Percentiles rank a stretch among this genome's conserved stretches.
Evolutionary conservation across 2,329 filamentous ascomycete genomes (phyloP).

Genomic region (Decorospora gaudefroyi): DNA sequence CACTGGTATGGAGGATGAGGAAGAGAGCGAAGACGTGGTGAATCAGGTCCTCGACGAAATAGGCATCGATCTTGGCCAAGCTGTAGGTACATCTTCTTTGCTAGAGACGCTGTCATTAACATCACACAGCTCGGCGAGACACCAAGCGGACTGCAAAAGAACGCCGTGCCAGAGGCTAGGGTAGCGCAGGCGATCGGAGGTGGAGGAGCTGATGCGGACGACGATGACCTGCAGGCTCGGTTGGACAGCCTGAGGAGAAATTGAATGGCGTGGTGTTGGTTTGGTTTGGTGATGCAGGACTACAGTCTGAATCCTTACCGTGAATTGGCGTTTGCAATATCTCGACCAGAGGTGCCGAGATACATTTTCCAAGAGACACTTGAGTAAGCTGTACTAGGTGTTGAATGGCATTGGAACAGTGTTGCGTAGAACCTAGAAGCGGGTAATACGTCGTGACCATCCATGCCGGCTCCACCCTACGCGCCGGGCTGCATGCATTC

Average conservation of each 20-base stretch:
- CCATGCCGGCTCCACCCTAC: slow-evolving; percentile 15
- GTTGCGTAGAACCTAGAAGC: neutral
- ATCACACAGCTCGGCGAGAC: slow-evolving; percentile 80
- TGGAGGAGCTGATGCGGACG: slow-evolving; percentile 71
- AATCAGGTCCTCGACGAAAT: slow-evolving; percentile 97
- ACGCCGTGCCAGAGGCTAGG: slow-evolving; percentile 71
- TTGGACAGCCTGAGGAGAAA: slow-evolving; percentile 78
- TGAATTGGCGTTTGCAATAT: neutral
- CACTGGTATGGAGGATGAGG: slow-evolving; percentile 86
- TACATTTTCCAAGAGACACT: no score
- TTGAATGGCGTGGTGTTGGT: slow-evolving; percentile 12
- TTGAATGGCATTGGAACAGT: no score
- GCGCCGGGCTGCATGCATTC: slow-evolving; percentile 11
- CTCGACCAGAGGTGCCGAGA: no score
- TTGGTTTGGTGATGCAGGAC: no score
- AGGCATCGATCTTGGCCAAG: slow-evolving; percentile 86
- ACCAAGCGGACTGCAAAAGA: slow-evolving; percentile 78
- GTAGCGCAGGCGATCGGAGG: slow-evolving; percentile 85
- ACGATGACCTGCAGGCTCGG: slow-evolving; percentile 92
- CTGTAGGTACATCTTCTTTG: slow-evolving; percentile 61
- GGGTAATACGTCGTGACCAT: slow-evolving; percentile 8
- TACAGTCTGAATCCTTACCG: neutral
- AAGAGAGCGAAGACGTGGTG: slow-evolving; percentile 95
- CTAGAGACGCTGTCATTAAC: slow-evolving; percentile 16
- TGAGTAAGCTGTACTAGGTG: no score